phyloP scores from a whole-genome alignment of 2,329 filamentous ascomycete genomes.

The Hansfordia pulvinata region DNA sequence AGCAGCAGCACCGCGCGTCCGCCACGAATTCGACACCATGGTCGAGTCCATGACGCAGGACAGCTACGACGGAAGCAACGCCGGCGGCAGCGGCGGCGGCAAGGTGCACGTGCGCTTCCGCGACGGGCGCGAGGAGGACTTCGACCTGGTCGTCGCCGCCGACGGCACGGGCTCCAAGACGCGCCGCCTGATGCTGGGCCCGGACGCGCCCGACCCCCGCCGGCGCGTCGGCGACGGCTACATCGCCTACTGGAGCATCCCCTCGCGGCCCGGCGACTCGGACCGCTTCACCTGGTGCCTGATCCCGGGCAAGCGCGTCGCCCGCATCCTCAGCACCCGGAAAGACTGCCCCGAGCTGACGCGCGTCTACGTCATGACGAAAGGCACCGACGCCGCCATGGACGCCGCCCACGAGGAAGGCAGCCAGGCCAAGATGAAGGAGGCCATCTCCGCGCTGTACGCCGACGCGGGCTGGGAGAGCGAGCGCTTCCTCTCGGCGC shows the following conservation, averaged over 20 bases:
- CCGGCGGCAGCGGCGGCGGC: too few species aligned
- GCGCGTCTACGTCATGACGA: conserved; percentile 16
- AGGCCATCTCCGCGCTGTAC: conserved; percentile 13
- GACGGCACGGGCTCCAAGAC: conserved; percentile 38
- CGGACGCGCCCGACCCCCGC: conserved; percentile 10
- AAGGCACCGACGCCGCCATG: conserved; percentile 19
- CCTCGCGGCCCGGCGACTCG: conserved; percentile 18
- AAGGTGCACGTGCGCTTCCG: conserved; percentile 26
- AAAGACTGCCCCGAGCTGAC: too few species aligned
- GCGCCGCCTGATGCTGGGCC: conserved; percentile 22
- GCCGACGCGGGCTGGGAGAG: conserved; percentile 13
- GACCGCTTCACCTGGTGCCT: conserved; percentile 25
- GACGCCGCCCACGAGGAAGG: conserved; percentile 1
- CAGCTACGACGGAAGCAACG: too few species aligned
- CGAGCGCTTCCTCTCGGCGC: conserved; percentile 7
- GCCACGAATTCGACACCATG: too few species aligned
- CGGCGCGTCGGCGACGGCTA: conserved; percentile 18
- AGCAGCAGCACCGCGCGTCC: too few species aligned
- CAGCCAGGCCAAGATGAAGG: conserved; percentile 3
- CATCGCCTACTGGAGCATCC: conserved; percentile 25
- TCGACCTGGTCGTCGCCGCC: conserved; percentile 39
- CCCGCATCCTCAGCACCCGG: too few species aligned
- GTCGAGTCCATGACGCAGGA: too few species aligned
- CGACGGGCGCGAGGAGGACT: conserved; percentile 25
- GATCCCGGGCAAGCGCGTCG: too few species aligned